Percentiles rank a stretch among this genome's conserved stretches.
Conservation (phyloP, 2,329 filamentous ascomycete genomes). For the Colletotrichum sp. region DNA sequence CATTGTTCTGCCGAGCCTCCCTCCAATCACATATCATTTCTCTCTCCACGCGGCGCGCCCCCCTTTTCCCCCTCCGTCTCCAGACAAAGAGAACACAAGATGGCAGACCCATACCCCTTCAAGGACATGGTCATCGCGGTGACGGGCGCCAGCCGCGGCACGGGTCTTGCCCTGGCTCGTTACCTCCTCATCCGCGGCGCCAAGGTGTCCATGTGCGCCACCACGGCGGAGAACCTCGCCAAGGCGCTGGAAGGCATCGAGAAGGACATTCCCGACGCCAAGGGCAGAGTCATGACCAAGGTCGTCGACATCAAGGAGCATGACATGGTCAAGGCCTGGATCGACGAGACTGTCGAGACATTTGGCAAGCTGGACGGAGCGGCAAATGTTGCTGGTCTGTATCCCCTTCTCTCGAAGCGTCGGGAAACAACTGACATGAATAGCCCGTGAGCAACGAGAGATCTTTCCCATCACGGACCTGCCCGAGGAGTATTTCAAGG, state of each 20-base stretch:
- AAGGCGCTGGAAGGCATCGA: slow-evolving; percentile 26
- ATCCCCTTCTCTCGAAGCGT: not conserved
- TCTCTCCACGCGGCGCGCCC: not conserved
- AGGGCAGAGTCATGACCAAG: slow-evolving; percentile 25
- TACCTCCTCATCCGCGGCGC: slow-evolving; percentile 30
- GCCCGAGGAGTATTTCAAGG: slow-evolving; percentile 24
- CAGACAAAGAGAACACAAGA: not conserved
- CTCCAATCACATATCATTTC: not conserved
- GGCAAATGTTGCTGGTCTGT: slow-evolving; percentile 40
- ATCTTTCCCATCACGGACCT: slow-evolving; percentile 25
- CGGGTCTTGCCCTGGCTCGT: slow-evolving; percentile 22
- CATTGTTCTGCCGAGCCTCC: not conserved
- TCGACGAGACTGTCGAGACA: slow-evolving; percentile 30
- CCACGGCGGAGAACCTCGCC: slow-evolving; percentile 29
- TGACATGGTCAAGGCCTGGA: slow-evolving; percentile 35
- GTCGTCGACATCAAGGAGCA: slow-evolving; percentile 34
- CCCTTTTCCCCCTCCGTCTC: not conserved
- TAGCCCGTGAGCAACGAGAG: slow-evolving; percentile 27
- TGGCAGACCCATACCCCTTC: slow-evolving; percentile 24
- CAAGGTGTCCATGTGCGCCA: slow-evolving; percentile 32
- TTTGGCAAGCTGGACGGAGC: slow-evolving; percentile 38
- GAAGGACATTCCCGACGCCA: slow-evolving; percentile 24
- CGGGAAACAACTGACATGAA: not conserved
- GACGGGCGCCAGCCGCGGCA: slow-evolving; percentile 16
- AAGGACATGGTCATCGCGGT: slow-evolving; percentile 24